Conservation (phyloP, 139 green algal genomes). For the Haematococcus sp. region DNA sequence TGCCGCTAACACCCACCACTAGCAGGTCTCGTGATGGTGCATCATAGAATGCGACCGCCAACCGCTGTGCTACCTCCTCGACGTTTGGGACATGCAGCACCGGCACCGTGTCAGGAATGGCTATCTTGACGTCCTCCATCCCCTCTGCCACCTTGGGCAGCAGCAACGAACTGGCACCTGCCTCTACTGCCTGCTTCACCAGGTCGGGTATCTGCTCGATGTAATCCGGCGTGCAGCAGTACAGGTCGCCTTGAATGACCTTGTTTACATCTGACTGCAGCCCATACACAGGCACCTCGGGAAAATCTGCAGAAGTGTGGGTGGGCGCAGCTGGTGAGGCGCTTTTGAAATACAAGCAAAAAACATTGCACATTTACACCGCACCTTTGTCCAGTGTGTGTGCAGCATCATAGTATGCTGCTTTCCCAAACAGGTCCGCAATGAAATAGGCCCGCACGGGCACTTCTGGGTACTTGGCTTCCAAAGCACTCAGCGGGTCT, state of each 20-base stretch:
- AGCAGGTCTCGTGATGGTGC: conserved; percentile 42
- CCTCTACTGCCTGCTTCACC: conserved; percentile 13
- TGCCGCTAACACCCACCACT: conserved; percentile 77
- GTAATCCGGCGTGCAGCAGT: conserved; percentile 8
- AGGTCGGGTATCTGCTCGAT: neutral
- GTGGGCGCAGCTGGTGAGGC: too few species aligned
- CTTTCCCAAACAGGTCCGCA: conserved; percentile 51
- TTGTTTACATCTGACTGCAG: conserved; percentile 27
- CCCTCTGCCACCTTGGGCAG: conserved; percentile 26
- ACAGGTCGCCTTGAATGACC: conserved; percentile 17
- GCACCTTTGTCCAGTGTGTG: conserved; percentile 28
- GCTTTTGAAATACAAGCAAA: too few species aligned
- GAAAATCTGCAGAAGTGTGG: conserved; percentile 30
- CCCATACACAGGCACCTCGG: conserved; percentile 15
- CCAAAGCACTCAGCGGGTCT: neutral
- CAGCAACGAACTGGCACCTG: conserved; percentile 31
- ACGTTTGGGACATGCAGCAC: conserved; percentile 43
- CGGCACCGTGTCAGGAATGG: conserved; percentile 38
- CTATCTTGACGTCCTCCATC: conserved; percentile 19
- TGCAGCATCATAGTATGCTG: conserved; percentile 44
- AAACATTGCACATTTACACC: conserved; percentile 8
- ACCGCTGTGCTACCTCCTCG: conserved; percentile 23
- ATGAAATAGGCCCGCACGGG: conserved; percentile 37
- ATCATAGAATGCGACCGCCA: conserved; percentile 72
- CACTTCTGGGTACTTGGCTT: conserved; percentile 29